These are phyloP conservation scores for Solanum habrochaites DNA, from an alignment of 257 asterid species.

Conservation along the genomic window DNA sequence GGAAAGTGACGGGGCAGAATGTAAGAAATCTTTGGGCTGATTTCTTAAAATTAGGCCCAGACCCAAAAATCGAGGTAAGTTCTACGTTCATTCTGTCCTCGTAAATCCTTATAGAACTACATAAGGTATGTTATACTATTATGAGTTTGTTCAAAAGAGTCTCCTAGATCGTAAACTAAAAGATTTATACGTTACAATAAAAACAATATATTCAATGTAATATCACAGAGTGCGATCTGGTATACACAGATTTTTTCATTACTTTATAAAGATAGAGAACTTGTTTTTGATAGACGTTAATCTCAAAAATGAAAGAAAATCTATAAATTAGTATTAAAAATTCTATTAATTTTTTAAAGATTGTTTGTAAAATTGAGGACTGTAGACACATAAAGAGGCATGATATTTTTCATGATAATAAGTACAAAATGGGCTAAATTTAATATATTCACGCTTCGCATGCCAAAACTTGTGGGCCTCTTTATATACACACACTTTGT, in stretches of 20 bases:
- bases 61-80: neutral
- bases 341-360: neutral
- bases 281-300: neutral
- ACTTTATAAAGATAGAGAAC: neutral
- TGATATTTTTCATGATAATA: neutral
- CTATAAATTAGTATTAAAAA: neutral
- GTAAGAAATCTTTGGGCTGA: conserved; percentile 2
- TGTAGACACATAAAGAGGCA: neutral
- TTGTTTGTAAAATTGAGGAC: neutral
- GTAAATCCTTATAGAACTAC: fast-evolving
- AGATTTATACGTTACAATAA: neutral
- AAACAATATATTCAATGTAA: fast-evolving
- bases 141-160: neutral
- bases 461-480: neutral
- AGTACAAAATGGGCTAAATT: neutral
- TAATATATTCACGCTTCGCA: neutral
- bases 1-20: conserved; percentile 2
- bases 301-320: neutral
- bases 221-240: fast-evolving
- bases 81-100: fast-evolving
- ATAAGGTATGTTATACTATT: neutral
- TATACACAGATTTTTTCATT: neutral
- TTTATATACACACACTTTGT: neutral
- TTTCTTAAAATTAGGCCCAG: neutral
- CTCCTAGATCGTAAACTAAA: neutral